phyloP scores from a whole-genome alignment of 2,329 filamentous ascomycete species.

The Aureobasidium sp. region DNA sequence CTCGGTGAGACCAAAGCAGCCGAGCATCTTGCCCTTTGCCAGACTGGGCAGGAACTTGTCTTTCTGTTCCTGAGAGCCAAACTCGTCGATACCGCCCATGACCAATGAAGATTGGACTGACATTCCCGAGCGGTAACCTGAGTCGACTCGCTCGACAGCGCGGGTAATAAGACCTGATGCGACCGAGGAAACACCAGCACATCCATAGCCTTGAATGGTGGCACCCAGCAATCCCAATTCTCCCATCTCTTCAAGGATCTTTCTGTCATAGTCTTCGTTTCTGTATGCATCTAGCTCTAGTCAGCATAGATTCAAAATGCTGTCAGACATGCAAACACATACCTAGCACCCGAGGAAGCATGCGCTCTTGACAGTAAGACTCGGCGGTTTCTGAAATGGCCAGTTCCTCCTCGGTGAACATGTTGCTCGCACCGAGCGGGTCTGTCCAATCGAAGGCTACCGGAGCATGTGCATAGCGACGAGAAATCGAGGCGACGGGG shows the following conservation, averaged over 20 bases:
- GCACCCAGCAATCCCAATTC: conserved; percentile 82
- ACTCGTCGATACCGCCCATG: conserved; percentile 87
- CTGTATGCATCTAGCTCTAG: conserved; percentile 66
- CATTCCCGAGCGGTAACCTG: conserved; percentile 86
- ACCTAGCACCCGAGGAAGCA: conserved; percentile 83
- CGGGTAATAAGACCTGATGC: conserved; percentile 85
- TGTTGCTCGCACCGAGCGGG: conserved; percentile 64
- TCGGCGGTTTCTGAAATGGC: conserved; percentile 87
- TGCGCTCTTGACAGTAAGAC: conserved; percentile 84
- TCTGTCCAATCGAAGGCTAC: conserved; percentile 82
- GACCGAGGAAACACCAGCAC: conserved; percentile 79
- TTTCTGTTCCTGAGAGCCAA: conserved; percentile 80
- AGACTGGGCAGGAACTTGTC: conserved; percentile 73
- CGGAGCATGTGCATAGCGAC: conserved; percentile 37
- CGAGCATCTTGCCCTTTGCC: conserved; percentile 74
- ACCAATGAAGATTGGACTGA: conserved; percentile 88
- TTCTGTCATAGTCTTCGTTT: conserved; percentile 77
- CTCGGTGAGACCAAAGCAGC: conserved; percentile 85
- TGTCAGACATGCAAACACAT: conserved; percentile 22
- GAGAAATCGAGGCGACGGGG: conserved; percentile 27
- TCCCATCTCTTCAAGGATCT: conserved; percentile 86
- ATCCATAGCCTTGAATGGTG: conserved; percentile 80
- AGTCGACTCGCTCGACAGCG: conserved; percentile 85
- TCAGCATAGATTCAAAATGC: conserved; percentile 12
- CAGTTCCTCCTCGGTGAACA: conserved; percentile 83